phyloP scores from a whole-genome alignment of 495 filamentous ascomycete genomes.

The Xylaria venustula region DNA sequence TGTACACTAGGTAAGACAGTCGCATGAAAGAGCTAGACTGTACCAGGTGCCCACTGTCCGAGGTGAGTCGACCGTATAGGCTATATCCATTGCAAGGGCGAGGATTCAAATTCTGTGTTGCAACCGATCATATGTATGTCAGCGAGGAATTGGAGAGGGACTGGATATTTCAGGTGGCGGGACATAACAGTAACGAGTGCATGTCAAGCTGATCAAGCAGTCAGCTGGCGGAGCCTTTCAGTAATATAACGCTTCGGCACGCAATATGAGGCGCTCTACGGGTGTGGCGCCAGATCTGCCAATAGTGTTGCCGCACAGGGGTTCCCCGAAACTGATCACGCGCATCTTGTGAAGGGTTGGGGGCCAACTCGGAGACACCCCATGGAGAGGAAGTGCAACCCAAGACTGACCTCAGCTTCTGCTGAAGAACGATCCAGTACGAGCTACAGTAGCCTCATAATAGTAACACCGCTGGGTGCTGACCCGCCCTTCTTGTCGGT shows the following conservation, averaged over 20 bases:
- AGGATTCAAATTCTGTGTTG: neutral
- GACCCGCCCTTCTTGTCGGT: neutral
- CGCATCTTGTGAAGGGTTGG: conserved; percentile 2
- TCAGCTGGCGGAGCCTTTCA: conserved; percentile 3
- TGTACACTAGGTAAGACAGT: conserved; percentile 1
- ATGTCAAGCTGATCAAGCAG: neutral
- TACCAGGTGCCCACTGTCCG: neutral
- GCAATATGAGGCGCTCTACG: neutral
- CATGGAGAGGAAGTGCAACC: conserved; percentile 1
- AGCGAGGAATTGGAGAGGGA: neutral
- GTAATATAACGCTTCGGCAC: neutral
- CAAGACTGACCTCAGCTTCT: conserved; percentile 15
- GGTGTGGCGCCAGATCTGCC: conserved; percentile 13
- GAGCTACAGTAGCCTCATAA: neutral
- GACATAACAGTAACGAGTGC: neutral
- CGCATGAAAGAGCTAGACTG: neutral
- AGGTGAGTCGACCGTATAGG: neutral
- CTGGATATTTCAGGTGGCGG: neutral
- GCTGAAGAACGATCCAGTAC: neutral
- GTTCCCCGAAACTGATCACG: conserved; percentile 7
- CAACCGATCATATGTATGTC: neutral
- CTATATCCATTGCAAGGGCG: neutral
- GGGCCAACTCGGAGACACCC: conserved; percentile 6
- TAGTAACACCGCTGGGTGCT: neutral
- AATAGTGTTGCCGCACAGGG: neutral